Base-by-base conservation (phyloP, 1,284 basidiomycete species). In the Cryptococcus sp. region DNA sequence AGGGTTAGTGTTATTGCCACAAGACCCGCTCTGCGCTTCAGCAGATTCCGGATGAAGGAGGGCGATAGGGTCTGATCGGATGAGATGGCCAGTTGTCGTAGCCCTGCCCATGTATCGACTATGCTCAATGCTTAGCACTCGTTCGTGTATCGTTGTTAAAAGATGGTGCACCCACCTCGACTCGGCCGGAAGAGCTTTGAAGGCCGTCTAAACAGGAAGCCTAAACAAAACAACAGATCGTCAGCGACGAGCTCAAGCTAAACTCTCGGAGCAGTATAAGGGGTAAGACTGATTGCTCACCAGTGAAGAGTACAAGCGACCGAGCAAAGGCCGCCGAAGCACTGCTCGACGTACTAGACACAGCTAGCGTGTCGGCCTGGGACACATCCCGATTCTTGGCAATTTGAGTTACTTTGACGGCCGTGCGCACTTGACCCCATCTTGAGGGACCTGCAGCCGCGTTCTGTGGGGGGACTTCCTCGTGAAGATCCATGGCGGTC, bases 21-120 rank as follows among this genome's bases (percentile, higher is more conserved):
- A 8, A 62, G 40, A 64, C 53, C 64, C 68, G 50, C 5, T 47
- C 56, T 61, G 54, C 67, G 66, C 23, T 69, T 66, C 35, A 78
- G 62, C 17, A 79, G 59, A 10, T 66, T 51, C 20, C 76, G 64
- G 42, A 79, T 71, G 60, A 79, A 79, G 0, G 69, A 38, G 0
- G 76, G 72, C 4, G 75, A 76, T 3, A 79, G 56, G 39, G 70
- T 68, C 59, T 79, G 77, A 42, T 78, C 71, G 0, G 77, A 70
- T 38, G 73, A 73, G 38, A 73, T 62, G 3, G 77, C 77, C 5
- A 79, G 67, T 50, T 75, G 74, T 5, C 76, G 65, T 13, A 79
- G 59, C 3, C 72, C 75, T 2, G 70, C 73, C 69, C 75, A 75
- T 0, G 75, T 79, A 48, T 79, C 77, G n/a, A 79, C 76, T 78